Evolutionary conservation across 2,329 filamentous ascomycete species (phyloP).

Genomic region (Cordyceps pruinosa): DNA sequence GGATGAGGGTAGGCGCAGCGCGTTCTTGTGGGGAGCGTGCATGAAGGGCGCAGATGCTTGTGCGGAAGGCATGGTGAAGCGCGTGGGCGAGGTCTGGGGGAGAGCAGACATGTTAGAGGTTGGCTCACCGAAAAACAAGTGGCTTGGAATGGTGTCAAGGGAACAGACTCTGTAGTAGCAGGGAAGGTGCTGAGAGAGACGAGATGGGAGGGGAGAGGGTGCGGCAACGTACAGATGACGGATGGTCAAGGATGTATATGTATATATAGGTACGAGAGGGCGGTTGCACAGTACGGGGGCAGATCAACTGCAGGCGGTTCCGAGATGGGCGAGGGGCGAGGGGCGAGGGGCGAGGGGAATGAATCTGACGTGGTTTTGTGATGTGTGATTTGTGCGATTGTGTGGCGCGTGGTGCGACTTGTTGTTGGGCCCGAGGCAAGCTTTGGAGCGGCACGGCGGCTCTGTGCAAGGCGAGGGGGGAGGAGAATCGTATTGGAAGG

Average conservation of each 20-base stretch:
- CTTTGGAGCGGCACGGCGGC: not conserved
- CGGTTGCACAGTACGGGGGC: not conserved
- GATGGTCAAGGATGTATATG: not conserved
- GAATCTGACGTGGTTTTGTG: not conserved
- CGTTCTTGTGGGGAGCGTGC: conserved; percentile 38
- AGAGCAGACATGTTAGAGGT: conserved; percentile 8
- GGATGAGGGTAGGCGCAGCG: conserved; percentile 36
- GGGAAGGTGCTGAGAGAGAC: not conserved
- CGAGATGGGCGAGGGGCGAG: not conserved
- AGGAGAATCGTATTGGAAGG: not conserved
- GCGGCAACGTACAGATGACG: conserved; percentile 2
- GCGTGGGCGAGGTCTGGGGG: conserved; percentile 3
- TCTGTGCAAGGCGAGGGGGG: not conserved
- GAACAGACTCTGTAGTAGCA: not conserved
- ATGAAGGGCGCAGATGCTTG: conserved; percentile 34
- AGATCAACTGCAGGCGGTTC: not conserved
- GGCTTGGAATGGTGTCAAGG: not conserved
- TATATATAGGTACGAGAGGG: not conserved
- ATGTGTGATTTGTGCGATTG: too few species aligned
- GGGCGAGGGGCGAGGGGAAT: too few species aligned
- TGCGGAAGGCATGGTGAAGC: conserved; percentile 27
- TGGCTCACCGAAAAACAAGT: not conserved
- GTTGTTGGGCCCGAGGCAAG: conserved; percentile 9
- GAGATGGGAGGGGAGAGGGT: not conserved
- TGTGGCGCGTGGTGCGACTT: not conserved